Evolutionary conservation across 352 stramenopile species (phyloP), one percentile per base, ranked within the genome.

Genomic region (Phytophthora lateralis): DNA sequence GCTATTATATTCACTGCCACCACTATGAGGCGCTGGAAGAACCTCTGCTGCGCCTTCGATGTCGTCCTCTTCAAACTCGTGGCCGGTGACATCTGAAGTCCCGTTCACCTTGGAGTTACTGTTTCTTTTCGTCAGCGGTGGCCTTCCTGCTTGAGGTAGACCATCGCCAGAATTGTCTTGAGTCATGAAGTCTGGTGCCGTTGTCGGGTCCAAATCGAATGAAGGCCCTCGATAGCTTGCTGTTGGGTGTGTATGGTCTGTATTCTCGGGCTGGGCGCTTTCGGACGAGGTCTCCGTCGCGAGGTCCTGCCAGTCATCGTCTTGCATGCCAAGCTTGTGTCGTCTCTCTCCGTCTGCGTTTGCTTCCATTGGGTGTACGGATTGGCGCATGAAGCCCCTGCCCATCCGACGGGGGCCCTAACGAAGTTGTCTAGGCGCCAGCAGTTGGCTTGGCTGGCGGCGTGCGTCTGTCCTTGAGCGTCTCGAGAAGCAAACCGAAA

Each of bases 281-380:
- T 71, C 57, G 24, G 58, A 60, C 10, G 66, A 67, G 39, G 71
- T 71, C 42, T 78, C 67, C 15, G 60, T 70, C 57, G 68, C 70
- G 32, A 69, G 42, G 6, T 80, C 66, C 11, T 69, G 56, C 52
- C 43, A 65, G 18, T 63, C 63, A 60, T 70, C 53, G 34, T 68
- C 54, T 42, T 62, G 61, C 54, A 44, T 48, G 35, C 27, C 57
- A 6, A 68, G 10, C 46, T 68, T 72, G 50, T 37, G 21, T 51
- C 50, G 37, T 21, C 20, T 39, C 12, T 56, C 49, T 46, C 58
- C 52, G 44, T 68, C 50, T 64, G 42, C 53, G 11, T 47, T 56
- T 50, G 37, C 20, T 50, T 75, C 65, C 69, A 92, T 90, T 32
- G 80, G 82, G 65, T 92, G 76, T 46, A 91, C 80, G 41, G 80